Conservation (phyloP, 495 filamentous ascomycete genomes). For the Hypomontagnella submonticulosa region DNA sequence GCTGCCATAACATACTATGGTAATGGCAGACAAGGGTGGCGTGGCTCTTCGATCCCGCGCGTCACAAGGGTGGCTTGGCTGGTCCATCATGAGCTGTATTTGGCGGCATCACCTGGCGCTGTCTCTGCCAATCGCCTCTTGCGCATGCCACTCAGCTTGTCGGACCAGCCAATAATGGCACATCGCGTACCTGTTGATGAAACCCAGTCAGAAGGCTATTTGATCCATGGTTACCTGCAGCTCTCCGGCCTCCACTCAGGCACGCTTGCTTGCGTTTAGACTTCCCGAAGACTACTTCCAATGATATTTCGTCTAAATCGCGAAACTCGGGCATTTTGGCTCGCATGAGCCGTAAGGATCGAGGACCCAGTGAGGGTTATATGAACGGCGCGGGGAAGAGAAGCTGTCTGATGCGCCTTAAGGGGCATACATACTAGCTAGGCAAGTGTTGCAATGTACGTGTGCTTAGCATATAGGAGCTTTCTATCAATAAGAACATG, state of each 20-base stretch:
- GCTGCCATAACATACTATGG: not conserved
- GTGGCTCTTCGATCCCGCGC: constrained; percentile 28
- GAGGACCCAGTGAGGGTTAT: no score
- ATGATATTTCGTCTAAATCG: constrained; percentile 21
- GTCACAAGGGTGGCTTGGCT: constrained; percentile 25
- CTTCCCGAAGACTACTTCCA: constrained; percentile 22
- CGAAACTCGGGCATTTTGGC: constrained; percentile 28
- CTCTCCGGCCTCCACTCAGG: constrained; percentile 32
- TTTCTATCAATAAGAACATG: no score
- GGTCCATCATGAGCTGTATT: constrained; percentile 36
- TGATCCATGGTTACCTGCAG: constrained; percentile 14
- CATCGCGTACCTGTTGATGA: constrained; percentile 34
- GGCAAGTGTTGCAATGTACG: no score
- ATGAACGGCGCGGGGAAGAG: no score
- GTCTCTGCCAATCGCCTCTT: constrained; percentile 29
- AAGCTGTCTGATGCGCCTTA: no score
- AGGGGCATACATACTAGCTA: no score
- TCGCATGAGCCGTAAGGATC: constrained; percentile 15
- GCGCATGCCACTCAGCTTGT: constrained; percentile 33
- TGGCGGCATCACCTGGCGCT: constrained; percentile 39
- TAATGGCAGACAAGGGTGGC: constrained; percentile 21
- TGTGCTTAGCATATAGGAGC: no score
- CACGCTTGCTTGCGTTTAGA: constrained; percentile 39
- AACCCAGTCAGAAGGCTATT: constrained; percentile 41
- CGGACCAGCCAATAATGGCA: constrained; percentile 29